Conservation (phyloP, 208 protist species). For the Jaenimonas drosophilae region DNA sequence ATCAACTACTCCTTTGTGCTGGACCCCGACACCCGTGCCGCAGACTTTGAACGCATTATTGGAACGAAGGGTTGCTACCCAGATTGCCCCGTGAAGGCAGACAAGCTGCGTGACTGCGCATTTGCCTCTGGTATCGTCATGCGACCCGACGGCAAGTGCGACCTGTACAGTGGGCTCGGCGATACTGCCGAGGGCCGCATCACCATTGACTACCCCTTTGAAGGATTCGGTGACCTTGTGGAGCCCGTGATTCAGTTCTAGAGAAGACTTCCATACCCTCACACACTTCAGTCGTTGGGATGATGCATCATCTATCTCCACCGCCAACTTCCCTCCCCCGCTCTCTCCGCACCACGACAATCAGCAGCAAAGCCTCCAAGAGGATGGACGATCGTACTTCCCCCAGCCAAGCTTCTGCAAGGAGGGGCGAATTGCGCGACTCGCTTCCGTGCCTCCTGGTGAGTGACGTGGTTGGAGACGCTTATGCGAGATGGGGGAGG, state of each 20-base stretch:
- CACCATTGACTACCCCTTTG: conserved; percentile 65
- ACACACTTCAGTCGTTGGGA: no score
- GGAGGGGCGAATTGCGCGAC: no score
- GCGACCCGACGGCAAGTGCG: conserved; percentile 53
- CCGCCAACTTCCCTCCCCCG: no score
- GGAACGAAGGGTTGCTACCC: conserved; percentile 53
- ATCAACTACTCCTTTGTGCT: conserved; percentile 57
- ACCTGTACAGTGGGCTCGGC: conserved; percentile 58
- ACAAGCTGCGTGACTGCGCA: conserved; percentile 38
- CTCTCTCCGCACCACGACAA: no score
- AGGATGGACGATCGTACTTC: no score
- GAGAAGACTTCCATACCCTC: no score
- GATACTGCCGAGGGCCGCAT: conserved; percentile 53
- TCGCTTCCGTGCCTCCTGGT: no score
- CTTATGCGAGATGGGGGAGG: no score
- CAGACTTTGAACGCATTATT: conserved; percentile 31
- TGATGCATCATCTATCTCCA: no score
- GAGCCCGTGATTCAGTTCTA: conserved; percentile 5
- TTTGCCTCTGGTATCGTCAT: conserved; percentile 53
- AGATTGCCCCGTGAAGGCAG: conserved; percentile 29
- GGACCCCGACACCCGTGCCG: conserved; percentile 28
- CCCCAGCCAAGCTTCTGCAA: no score
- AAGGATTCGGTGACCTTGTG: conserved; percentile 36
- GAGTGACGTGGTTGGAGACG: no score
- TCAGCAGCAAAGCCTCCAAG: no score